Conservation (phyloP, 129 eudicot species). For the Tanacetum coccineum region DNA sequence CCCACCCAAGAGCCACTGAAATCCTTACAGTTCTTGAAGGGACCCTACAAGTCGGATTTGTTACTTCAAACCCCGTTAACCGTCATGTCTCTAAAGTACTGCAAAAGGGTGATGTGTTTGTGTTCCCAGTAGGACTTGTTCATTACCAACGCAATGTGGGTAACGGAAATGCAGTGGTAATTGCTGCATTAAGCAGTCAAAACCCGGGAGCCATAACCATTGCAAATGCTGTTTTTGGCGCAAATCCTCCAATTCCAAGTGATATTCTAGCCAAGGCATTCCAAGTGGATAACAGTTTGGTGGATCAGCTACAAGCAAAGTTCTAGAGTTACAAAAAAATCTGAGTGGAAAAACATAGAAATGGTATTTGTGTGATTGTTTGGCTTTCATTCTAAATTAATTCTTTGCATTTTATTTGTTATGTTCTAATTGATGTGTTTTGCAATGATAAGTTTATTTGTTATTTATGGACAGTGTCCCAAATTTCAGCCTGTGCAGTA, state of each 20-base stretch:
- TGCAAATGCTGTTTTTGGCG: constrained; percentile 38
- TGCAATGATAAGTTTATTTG: constrained; percentile 2
- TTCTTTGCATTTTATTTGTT: constrained; percentile 14
- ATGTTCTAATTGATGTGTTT: constrained; percentile 11
- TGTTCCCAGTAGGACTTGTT: constrained; percentile 44
- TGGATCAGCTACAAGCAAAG: constrained; percentile 29
- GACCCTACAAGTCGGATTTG: constrained; percentile 36
- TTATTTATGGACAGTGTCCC: neutral
- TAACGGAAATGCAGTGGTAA: constrained; percentile 29
- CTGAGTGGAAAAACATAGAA: neutral
- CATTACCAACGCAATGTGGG: constrained; percentile 44
- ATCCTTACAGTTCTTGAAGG: constrained; percentile 44
- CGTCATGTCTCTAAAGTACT: constrained; percentile 35
- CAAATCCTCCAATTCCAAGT: constrained; percentile 32
- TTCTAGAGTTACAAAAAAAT: constrained; percentile 22
- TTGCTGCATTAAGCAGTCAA: constrained; percentile 46
- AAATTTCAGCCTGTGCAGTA: neutral
- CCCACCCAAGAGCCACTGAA: constrained; percentile 50
- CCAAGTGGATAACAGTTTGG: constrained; percentile 34
- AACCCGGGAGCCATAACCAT: constrained; percentile 44
- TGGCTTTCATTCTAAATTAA: constrained; percentile 7
- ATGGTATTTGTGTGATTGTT: constrained; percentile 17
- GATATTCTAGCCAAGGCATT: constrained; percentile 43
- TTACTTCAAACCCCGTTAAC: constrained; percentile 43
- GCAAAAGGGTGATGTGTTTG: constrained; percentile 48